These are phyloP conservation scores for Amphirosellinia nigrospora DNA, from an alignment of 495 filamentous ascomycete species.

Conservation along the genomic window DNA sequence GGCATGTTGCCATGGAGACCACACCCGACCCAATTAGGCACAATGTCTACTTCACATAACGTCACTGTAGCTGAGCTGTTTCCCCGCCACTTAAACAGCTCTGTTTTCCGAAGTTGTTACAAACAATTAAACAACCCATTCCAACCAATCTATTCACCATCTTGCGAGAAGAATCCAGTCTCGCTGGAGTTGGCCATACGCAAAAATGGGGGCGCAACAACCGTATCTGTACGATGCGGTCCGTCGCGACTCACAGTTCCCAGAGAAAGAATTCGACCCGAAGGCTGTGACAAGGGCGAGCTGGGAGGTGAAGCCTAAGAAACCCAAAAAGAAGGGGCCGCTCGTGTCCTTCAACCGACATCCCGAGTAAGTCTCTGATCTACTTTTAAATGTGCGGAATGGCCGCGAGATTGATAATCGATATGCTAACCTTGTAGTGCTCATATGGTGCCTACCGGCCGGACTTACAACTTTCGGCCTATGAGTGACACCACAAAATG, in stretches of 20 bases:
- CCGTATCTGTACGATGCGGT: slow-evolving; percentile 79
- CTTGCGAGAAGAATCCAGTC: slow-evolving; percentile 33
- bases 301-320: slow-evolving; percentile 59
- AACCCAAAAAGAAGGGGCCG: slow-evolving; percentile 72
- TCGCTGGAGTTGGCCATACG: slow-evolving; percentile 31
- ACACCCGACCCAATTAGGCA: slow-evolving; percentile 8
- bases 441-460: slow-evolving; percentile 39
- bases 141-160: slow-evolving; percentile 25
- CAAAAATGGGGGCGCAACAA: slow-evolving; percentile 55
- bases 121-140: slow-evolving; percentile 31
- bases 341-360: slow-evolving; percentile 80
- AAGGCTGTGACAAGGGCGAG: slow-evolving; percentile 80
- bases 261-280: slow-evolving; percentile 74
- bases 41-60: slow-evolving; percentile 10
- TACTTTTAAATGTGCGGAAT: slow-evolving; percentile 1
- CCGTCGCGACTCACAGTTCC: slow-evolving; percentile 48
- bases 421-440: slow-evolving; percentile 35
- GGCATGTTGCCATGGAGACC: slow-evolving; percentile 24
- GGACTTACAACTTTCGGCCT: slow-evolving; percentile 48
- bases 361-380: slow-evolving; percentile 68
- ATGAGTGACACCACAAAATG: slow-evolving; percentile 75
- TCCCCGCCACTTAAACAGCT: not conserved
- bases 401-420: slow-evolving; percentile 29
- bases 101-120: not conserved
- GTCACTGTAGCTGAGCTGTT: not conserved